A percentile compares a stretch with the other conserved stretches of the same genome.
phyloP scores from a whole-genome alignment of 192 early-diverging fungal species.

The Ambispora gerdemannii region DNA sequence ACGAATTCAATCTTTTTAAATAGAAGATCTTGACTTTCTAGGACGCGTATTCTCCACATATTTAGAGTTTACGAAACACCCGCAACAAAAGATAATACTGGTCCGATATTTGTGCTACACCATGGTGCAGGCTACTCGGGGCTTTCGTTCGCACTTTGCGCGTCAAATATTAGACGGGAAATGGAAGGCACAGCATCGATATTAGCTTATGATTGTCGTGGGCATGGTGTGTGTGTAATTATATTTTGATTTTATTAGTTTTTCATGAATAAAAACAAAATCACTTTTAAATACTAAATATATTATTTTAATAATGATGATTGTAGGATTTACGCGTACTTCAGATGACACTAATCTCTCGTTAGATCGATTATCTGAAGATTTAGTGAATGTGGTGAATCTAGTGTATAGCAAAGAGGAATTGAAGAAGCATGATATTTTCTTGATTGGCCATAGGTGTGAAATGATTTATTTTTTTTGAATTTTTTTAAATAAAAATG shows the following conservation, averaged over 20 bases:
- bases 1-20: neutral
- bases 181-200: constrained; percentile 43
- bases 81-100: constrained; percentile 32
- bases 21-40: neutral
- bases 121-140: constrained; percentile 77
- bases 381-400: constrained; percentile 51
- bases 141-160: constrained; percentile 63
- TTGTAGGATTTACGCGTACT: constrained; percentile 45
- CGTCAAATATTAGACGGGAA: constrained; percentile 48
- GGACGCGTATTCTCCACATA: constrained; percentile 32
- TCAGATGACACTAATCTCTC: constrained; percentile 53
- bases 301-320: neutral
- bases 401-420: constrained; percentile 42
- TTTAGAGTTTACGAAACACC: constrained; percentile 46
- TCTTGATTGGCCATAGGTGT: constrained; percentile 79
- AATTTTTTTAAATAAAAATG: neutral
- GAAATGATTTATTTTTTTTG: neutral
- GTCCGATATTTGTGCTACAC: constrained; percentile 73
- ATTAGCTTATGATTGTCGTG: constrained; percentile 67
- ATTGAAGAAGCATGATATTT: constrained; percentile 46
- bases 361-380: constrained; percentile 54
- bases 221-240: constrained; percentile 61
- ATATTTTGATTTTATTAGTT: neutral
- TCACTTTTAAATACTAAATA: neutral
- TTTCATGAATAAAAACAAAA: neutral